phyloP scores from a whole-genome alignment of 202 grass and related monocot genomes.

The Panicum virgatum region DNA sequence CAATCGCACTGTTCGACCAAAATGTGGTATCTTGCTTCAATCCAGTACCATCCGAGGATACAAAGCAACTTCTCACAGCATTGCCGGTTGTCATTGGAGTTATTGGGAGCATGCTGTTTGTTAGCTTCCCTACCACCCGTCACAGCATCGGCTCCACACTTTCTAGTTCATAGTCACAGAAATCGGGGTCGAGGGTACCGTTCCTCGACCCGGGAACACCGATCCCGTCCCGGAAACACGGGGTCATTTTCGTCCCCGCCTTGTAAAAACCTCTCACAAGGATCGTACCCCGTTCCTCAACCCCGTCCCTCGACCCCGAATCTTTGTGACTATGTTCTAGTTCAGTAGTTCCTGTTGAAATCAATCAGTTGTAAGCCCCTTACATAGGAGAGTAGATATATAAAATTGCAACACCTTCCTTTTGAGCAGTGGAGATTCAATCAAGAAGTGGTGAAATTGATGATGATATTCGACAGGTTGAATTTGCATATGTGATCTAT shows the following conservation, averaged over 20 bases:
- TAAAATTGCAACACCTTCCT: not conserved
- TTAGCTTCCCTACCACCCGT: constrained; percentile 65
- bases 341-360: constrained; percentile 24
- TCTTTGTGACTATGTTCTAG: no score
- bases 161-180: no score
- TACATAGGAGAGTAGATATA: constrained; percentile 7
- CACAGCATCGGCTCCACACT: constrained; percentile 66
- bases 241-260: no score
- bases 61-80: constrained; percentile 51
- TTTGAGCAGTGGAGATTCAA: not conserved
- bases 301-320: no score
- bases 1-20: constrained; percentile 61
- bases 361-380: not conserved
- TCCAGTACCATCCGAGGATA: constrained; percentile 54
- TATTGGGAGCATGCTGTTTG: constrained; percentile 73
- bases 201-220: no score
- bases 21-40: constrained; percentile 66
- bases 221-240: no score
- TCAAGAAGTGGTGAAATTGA: constrained; percentile 9
- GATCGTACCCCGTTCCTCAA: no score
- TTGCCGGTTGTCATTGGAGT: constrained; percentile 62
- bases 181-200: no score
- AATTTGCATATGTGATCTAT: constrained; percentile 1
- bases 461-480: not conserved
- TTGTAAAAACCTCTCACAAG: no score